A percentile compares a stretch with the other conserved stretches of the same genome.
These are phyloP conservation scores for Penicillium ochrochloron DNA, from an alignment of 495 filamentous ascomycete species.

Conservation along the genomic window DNA sequence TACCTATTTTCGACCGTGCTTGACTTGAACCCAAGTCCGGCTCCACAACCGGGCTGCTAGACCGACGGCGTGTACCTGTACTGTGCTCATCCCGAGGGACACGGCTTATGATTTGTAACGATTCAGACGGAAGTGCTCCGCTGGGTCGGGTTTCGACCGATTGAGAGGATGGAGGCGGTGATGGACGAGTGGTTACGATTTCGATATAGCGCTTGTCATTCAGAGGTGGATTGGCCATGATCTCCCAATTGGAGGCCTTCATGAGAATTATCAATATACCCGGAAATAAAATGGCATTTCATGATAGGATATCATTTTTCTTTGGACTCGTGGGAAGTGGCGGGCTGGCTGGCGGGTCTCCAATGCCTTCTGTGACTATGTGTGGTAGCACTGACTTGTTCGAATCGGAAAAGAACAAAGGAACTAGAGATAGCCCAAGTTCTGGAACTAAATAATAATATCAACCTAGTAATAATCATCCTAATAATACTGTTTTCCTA, in stretches of 20 bases:
- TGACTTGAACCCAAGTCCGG: constrained; percentile 12
- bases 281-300: constrained; percentile 26
- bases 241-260: neutral
- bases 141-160: neutral
- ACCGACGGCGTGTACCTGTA: constrained; percentile 27
- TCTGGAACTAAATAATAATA: neutral
- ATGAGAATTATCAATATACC: constrained; percentile 27
- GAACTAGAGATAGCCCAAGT: too few relatives aligned
- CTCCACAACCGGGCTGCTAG: constrained; percentile 26
- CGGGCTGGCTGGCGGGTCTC: neutral
- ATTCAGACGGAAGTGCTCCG: constrained; percentile 6
- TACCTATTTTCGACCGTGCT: constrained; percentile 13
- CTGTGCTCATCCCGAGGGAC: neutral
- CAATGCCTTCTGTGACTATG: neutral
- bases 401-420: neutral
- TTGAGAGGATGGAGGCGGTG: neutral
- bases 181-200: constrained; percentile 17
- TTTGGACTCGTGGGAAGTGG: neutral
- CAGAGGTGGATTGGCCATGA: constrained; percentile 14
- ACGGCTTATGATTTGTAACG: neutral
- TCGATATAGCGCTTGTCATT: constrained; percentile 17
- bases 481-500: too few relatives aligned
- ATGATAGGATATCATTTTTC: neutral
- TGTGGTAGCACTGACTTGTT: neutral
- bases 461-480: neutral